Evolutionary conservation across 805 yeast genomes (phyloP).

Genomic region (Zygosaccharomyces gambellarensis): DNA sequence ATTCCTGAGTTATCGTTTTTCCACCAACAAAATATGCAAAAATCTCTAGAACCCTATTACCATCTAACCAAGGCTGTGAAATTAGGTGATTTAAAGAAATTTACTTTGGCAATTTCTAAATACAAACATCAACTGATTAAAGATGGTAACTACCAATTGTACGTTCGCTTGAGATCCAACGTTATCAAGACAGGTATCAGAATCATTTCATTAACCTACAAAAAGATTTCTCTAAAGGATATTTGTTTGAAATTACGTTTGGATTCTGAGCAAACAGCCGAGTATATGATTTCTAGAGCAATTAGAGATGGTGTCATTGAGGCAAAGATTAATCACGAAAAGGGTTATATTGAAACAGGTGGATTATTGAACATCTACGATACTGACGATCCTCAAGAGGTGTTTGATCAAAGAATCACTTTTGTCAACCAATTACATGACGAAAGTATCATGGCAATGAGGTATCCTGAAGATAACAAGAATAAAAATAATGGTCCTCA

Average conservation of each 20-base stretch:
- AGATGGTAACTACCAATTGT: slow-evolving; percentile 81
- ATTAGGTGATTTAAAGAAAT: slow-evolving; percentile 79
- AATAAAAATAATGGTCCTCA: slow-evolving; percentile 18
- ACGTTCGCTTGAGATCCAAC: slow-evolving; percentile 86
- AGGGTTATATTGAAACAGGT: slow-evolving; percentile 85
- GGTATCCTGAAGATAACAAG: slow-evolving; percentile 58
- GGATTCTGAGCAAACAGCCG: slow-evolving; percentile 93
- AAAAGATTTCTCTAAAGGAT: slow-evolving; percentile 85
- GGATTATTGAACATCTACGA: slow-evolving; percentile 85
- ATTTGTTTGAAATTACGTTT: slow-evolving; percentile 87
- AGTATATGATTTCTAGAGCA: slow-evolving; percentile 93
- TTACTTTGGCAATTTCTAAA: slow-evolving; percentile 62
- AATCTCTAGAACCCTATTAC: slow-evolving; percentile 72
- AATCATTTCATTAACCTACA: slow-evolving; percentile 84
- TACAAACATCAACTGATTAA: slow-evolving; percentile 57
- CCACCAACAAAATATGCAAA: slow-evolving; percentile 55
- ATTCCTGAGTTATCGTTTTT: slow-evolving; percentile 86
- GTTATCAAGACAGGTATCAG: slow-evolving; percentile 97
- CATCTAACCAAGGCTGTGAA: slow-evolving; percentile 88
- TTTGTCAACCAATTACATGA: slow-evolving; percentile 88
- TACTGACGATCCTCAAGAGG: slow-evolving; percentile 77
- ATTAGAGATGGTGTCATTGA: slow-evolving; percentile 97
- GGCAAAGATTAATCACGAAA: slow-evolving; percentile 85
- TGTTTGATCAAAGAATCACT: slow-evolving; percentile 88
- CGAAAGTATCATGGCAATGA: slow-evolving; percentile 90